phyloP scores from a whole-genome alignment of 805 yeast species.

The Saccharomyces eubayanus region DNA sequence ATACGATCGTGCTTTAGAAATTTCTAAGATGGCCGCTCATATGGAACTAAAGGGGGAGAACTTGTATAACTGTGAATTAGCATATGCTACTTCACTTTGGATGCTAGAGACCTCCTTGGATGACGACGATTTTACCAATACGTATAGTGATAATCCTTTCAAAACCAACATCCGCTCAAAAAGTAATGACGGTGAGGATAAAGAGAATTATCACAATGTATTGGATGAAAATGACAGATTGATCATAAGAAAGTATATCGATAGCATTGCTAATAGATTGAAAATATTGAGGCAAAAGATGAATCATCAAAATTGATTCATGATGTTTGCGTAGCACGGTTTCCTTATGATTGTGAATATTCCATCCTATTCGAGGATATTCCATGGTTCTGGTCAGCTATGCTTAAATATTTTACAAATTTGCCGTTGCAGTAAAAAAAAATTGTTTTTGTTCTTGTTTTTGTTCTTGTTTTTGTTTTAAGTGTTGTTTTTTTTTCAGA shows the following conservation, averaged over 20 bases:
- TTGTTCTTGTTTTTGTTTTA: neutral
- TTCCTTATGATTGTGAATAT: neutral
- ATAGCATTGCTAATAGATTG: slow-evolving; percentile 73
- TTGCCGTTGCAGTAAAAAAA: neutral
- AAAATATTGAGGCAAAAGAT: slow-evolving; percentile 60
- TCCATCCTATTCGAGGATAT: neutral
- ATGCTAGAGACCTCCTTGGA: slow-evolving; percentile 84
- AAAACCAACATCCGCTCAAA: slow-evolving; percentile 15
- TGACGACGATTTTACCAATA: slow-evolving; percentile 29
- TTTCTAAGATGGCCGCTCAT: slow-evolving; percentile 85
- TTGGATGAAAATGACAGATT: slow-evolving; percentile 66
- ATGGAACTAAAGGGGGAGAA: slow-evolving; percentile 66
- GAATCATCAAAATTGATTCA: neutral
- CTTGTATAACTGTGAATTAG: slow-evolving; percentile 63
- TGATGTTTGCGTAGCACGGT: neutral
- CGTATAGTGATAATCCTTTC: slow-evolving; percentile 17
- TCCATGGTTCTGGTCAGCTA: neutral
- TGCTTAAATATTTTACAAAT: neutral
- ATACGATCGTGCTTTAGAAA: slow-evolving; percentile 89
- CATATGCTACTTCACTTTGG: slow-evolving; percentile 90
- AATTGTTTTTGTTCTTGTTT: neutral
- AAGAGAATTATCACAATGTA: slow-evolving; percentile 52
- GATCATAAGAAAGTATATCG: slow-evolving; percentile 73
- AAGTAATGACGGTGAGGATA: slow-evolving; percentile 42
- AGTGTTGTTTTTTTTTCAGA: neutral